A percentile compares a stretch with the other conserved stretches of the same genome.
Conservation (phyloP, 2,329 filamentous ascomycete genomes). For the Cercospora sp. region DNA sequence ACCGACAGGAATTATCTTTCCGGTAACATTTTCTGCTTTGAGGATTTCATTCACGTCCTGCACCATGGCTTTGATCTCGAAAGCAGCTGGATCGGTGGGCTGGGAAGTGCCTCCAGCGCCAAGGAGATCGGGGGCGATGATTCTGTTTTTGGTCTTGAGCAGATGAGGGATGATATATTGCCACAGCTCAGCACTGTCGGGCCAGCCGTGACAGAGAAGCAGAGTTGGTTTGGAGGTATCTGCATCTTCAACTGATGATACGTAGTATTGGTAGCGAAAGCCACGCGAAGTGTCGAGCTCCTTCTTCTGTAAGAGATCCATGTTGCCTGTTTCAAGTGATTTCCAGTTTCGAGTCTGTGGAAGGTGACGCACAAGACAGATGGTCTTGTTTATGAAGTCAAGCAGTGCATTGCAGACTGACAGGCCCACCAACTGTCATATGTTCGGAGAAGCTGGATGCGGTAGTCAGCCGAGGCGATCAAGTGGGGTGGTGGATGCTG, state of each 20-base stretch:
- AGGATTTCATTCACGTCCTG: slow-evolving; percentile 47
- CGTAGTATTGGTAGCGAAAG: slow-evolving; percentile 48
- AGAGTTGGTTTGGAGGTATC: slow-evolving; percentile 40
- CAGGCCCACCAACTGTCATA: neutral
- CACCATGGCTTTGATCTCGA: slow-evolving; percentile 42
- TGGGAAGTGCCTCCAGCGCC: slow-evolving; percentile 46
- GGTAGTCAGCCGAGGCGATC: neutral
- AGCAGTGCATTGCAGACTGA: neutral
- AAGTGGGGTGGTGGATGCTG: slow-evolving; percentile 1
- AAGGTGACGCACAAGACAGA: neutral
- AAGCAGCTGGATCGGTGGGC: slow-evolving; percentile 43
- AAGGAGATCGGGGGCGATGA: slow-evolving; percentile 44
- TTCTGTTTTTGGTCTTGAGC: slow-evolving; percentile 44
- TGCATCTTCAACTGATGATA: slow-evolving; percentile 29
- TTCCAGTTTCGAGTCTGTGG: neutral
- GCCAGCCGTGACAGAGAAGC: slow-evolving; percentile 53
- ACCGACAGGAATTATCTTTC: slow-evolving; percentile 30
- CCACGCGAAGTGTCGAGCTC: slow-evolving; percentile 27
- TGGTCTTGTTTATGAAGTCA: neutral
- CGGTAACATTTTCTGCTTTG: slow-evolving; percentile 38
- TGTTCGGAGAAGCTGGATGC: neutral
- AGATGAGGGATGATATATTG: slow-evolving; percentile 45
- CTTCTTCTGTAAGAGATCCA: slow-evolving; percentile 31
- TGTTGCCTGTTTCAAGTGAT: neutral
- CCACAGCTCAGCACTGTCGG: slow-evolving; percentile 52